These are phyloP conservation scores for Vigna reflexopilosa DNA, from an alignment of 306 rosid species.

Conservation along the genomic window DNA sequence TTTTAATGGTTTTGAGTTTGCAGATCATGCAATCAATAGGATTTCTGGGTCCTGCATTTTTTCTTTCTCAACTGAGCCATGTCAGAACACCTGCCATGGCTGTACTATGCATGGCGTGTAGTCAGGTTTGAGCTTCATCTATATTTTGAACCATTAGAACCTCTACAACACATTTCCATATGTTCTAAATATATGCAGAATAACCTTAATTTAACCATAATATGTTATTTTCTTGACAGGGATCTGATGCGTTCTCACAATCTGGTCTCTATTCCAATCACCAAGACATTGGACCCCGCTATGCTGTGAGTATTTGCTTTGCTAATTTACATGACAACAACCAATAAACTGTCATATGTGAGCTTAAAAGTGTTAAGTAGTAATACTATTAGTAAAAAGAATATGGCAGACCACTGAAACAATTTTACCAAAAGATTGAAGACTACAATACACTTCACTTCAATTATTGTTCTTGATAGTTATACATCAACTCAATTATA, in stretches of 20 bases:
- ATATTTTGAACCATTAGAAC: neutral
- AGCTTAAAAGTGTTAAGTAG: neutral
- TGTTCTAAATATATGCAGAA: neutral
- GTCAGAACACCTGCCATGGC: slow-evolving; percentile 73
- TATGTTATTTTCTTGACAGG: slow-evolving; percentile 51
- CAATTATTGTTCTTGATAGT: neutral
- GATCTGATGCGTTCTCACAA: slow-evolving; percentile 84
- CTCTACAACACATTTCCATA: neutral
- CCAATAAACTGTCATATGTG: slow-evolving; percentile 7
- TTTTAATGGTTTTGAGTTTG: slow-evolving; percentile 36
- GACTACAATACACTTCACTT: slow-evolving; percentile 9
- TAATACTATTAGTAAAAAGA: neutral
- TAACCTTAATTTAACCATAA: neutral
- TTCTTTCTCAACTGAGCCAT: slow-evolving; percentile 77
- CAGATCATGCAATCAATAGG: slow-evolving; percentile 89
- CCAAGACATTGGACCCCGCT: slow-evolving; percentile 85
- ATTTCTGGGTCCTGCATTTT: slow-evolving; percentile 82
- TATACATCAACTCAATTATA: neutral
- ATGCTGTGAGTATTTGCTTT: slow-evolving; percentile 25
- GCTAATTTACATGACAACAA: neutral
- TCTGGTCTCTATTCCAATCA: slow-evolving; percentile 83
- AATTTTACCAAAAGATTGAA: slow-evolving; percentile 7
- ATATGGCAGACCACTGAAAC: neutral
- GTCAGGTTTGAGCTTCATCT: slow-evolving; percentile 63
- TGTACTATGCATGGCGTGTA: slow-evolving; percentile 85